Base-by-base conservation (phyloP, 257 asterid genomes). In the Fraxinus excelsior region DNA sequence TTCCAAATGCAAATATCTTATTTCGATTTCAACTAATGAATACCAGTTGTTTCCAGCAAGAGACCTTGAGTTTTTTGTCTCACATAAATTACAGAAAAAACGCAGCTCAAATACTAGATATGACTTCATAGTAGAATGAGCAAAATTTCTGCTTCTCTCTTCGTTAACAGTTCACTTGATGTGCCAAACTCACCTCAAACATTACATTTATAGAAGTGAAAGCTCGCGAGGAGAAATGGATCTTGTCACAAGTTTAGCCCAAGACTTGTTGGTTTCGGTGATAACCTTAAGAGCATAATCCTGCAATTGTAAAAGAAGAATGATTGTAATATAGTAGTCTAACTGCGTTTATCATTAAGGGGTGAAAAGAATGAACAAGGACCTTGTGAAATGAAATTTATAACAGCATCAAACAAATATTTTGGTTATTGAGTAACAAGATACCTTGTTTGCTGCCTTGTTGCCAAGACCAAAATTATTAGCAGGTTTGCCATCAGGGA, bases 401-500 rank as follows among this genome's bases (percentile, higher is more conserved):
- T 11, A n/a, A 58, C 13, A 18, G 68, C 1, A 37, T 13, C 56
- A 28, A 25, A 14, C 13, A 19, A 2, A 18, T 19, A 38, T 56
- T 28, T 29, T 42, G 16, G 16, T n/a, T 37, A 12, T 29, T n/a
- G 44, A 58, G 46, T 7, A 58, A 8, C 44, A 53, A 29, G 13
- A 42, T 12, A 93, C 99, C 97, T 94, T 93, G 77, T 90, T 91
- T 76, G 98, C 97, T 28, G 99, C 91, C 86, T 90, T 87, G 87
- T 96, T 92, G 75, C 91, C 98, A 76, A 96, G 98, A 73, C 95
- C 99, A 73, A 96, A 96, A 80, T 77, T 93, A 85, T 96, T 93
- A 29, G 99, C 98, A 37, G 98, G 96, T 80, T 96, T 96, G 70
- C 99, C 99, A 80, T 96, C 99, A 65, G 98, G 99, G 80, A 96